These are phyloP conservation scores for Penicillium malachiteum DNA, from an alignment of 495 filamentous ascomycete genomes.

Conservation along the genomic window DNA sequence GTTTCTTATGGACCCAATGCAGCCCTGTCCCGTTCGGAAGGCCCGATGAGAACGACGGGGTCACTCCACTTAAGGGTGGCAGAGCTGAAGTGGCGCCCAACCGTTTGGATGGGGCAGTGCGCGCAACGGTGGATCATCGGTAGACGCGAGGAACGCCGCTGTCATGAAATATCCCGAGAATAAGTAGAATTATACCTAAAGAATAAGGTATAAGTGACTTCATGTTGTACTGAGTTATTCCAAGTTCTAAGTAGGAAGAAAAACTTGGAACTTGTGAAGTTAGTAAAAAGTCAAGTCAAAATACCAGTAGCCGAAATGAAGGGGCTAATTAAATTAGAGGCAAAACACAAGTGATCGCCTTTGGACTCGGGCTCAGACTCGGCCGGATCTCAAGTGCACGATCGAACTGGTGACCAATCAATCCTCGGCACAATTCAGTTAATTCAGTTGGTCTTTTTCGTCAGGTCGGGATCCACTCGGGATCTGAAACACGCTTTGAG, in stretches of 20 bases:
- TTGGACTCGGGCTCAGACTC: slow-evolving; percentile 8
- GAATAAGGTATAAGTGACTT: no score
- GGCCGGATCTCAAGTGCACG: slow-evolving; percentile 20
- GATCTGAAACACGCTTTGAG: slow-evolving; percentile 1
- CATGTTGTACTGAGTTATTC: no score
- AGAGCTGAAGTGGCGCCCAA: slow-evolving; percentile 24
- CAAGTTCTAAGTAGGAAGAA: no score
- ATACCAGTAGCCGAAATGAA: neutral
- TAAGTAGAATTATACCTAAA: no score
- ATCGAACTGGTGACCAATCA: neutral
- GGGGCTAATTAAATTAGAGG: neutral
- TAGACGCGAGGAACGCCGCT: slow-evolving; percentile 26
- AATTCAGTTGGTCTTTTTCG: neutral
- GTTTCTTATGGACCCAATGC: no score
- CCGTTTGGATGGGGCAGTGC: slow-evolving; percentile 17
- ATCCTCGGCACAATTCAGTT: neutral
- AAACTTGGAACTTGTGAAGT: no score
- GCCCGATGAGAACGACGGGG: slow-evolving; percentile 17
- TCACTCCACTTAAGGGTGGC: slow-evolving; percentile 14
- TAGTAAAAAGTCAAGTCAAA: no score
- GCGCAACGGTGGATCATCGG: slow-evolving; percentile 19
- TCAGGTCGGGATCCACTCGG: slow-evolving; percentile 8
- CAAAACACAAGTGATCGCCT: slow-evolving; percentile 5
- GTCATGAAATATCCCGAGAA: slow-evolving; percentile 2
- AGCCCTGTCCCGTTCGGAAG: slow-evolving; percentile 11